Base-by-base conservation (phyloP, 768 basidiomycete species). In the Kwoniella sp. region DNA sequence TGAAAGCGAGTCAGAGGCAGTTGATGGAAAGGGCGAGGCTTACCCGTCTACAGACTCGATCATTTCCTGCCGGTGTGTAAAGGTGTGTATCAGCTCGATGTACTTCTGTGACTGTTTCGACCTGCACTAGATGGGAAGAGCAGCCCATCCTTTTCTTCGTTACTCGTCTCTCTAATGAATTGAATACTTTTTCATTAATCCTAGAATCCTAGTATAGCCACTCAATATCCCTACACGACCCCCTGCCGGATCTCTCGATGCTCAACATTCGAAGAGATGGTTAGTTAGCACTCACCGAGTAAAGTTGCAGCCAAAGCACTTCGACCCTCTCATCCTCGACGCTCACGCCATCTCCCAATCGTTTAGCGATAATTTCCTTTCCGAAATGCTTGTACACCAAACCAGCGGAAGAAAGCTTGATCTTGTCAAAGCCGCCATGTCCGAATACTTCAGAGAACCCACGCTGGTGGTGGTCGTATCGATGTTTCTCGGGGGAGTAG, bases 321-420 rank as follows among this genome's bases (percentile, higher is more conserved):
- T 86, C 82, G 47, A 94, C 86, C 61, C 86, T 89, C 19, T 85
- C 80, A 71, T 92, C 86, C 13, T 85, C 80, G 71, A 91, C 86
- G 8, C 86, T 83, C 6, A 71, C 64, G 7, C 84, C 71, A 17
- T 87, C 72, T 27, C 85, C 82, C 15, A 85, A 82, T 50, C 83
- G 81, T 67, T 84, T 84, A 15, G 90, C 85, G 62, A 99, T 87
- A 66, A 97, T 87, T 68, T 92, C 88, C 72, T 87, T 85, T 7
- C 93, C 93, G 72, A 91, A 95, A 79, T 95, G 94, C 95, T 98
- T 99, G 86, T 95, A 98, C 33, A 99, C 85, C 68, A 99, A 82
- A 15, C 95, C 95, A 1, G 95, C 95, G 17, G 90, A 91, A 22
- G 89, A 90, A 33, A 99, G 81, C 82, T 98, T 99, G 59, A 92